Base-by-base conservation (phyloP, 257 asterid genomes). In the Voacanga thouarsii region DNA sequence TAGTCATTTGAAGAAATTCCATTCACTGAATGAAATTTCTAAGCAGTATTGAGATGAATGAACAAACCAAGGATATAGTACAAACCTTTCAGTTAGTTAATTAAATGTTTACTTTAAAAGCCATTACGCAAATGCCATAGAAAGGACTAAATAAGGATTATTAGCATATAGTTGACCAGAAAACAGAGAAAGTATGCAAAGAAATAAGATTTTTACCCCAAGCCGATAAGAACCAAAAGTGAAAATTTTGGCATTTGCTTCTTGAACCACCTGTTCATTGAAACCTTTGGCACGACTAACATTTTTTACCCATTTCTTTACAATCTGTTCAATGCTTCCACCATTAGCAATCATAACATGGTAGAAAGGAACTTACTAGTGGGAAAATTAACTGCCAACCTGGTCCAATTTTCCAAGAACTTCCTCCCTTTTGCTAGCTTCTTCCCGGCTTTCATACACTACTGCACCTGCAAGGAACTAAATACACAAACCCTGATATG, bases 221-320 rank as follows among this genome's bases (percentile, higher is more conserved):
- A 95, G 96, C 44, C 96, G 90, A 80, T 95, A 90, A 81, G 99
- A 95, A 80, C 99, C 99, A 83, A 95, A 95, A 15, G 99, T 95
- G 60, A 90, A 83, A 72, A 95, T 86, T 44, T 85, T 86, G 26
- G 98, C 96, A 84, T 90, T 93, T 76, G 99, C 97, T 79, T 89
- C 98, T 85, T 92, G 93, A 79, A 90, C 94, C 92, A 89, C 87
- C 78, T 85, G 83, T 43, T 85, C 88, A 37, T 56, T 12, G 56
- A 76, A 80, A 69, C 88, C 88, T 75, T 77, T 80, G 68, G 78
- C 77, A 55, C 77, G 88, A 63, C 84, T 85, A 68, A 85, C 73
- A 69, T 74, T 70, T 74, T 85, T 85, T 19, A 82, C 84, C 88
- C 86, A 85, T 49, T 56, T 50, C 83, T 82, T 82, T 47, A 85